Conservation (phyloP, 2,329 filamentous ascomycete genomes). For the Aspergillus sp. region DNA sequence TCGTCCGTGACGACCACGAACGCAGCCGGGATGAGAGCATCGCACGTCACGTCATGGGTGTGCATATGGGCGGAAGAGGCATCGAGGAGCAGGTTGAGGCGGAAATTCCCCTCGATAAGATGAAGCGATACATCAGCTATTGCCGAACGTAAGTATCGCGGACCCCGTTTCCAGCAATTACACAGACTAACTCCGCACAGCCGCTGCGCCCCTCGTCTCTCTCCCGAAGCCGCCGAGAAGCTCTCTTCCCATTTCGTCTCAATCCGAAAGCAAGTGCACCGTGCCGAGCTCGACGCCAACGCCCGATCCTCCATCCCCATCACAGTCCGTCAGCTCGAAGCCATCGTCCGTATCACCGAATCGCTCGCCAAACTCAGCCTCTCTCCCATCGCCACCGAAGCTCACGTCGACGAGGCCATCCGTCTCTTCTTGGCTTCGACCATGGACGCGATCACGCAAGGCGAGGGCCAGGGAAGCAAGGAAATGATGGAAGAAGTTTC, state of each 20-base stretch:
- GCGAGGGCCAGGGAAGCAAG: slow-evolving; percentile 78
- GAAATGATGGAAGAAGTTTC: slow-evolving; percentile 89
- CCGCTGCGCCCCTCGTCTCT: slow-evolving; percentile 89
- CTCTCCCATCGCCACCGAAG: slow-evolving; percentile 82
- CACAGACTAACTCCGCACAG: slow-evolving; percentile 35
- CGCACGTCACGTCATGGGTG: slow-evolving; percentile 94
- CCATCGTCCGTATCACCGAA: slow-evolving; percentile 95
- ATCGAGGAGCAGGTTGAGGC: slow-evolving; percentile 81
- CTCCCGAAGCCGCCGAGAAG: slow-evolving; percentile 89
- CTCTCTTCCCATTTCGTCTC: slow-evolving; percentile 96
- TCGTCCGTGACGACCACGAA: slow-evolving; percentile 94
- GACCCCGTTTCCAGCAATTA: background rate
- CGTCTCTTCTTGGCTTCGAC: slow-evolving; percentile 93
- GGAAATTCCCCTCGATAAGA: slow-evolving; percentile 92
- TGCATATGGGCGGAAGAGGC: slow-evolving; percentile 90
- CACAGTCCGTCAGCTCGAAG: slow-evolving; percentile 94
- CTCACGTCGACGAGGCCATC: slow-evolving; percentile 96
- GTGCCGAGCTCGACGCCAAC: slow-evolving; percentile 87
- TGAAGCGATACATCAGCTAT: slow-evolving; percentile 96
- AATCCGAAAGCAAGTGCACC: slow-evolving; percentile 91
- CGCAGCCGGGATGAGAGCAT: slow-evolving; percentile 88
- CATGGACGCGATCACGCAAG: slow-evolving; percentile 96
- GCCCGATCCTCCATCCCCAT: slow-evolving; percentile 93
- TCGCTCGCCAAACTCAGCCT: slow-evolving; percentile 90
- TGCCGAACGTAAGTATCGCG: slow-evolving; percentile 78